A percentile compares a stretch with the other conserved stretches of the same genome.
Conservation (phyloP, 2,329 filamentous ascomycete genomes). For the Paramyrothecium sp. region DNA sequence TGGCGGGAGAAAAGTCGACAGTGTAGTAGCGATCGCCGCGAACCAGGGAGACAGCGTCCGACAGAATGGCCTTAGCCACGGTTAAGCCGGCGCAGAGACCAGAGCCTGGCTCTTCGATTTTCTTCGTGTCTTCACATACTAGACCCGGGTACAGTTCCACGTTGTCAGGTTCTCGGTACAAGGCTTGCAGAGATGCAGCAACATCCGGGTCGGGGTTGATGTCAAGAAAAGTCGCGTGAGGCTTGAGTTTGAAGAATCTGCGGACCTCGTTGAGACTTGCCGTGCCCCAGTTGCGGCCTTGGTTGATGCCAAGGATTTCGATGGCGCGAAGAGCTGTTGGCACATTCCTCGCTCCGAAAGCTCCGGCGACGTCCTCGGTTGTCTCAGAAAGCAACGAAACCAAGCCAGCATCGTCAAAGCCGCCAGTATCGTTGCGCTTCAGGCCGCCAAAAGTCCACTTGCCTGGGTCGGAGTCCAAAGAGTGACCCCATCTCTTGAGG, state of each 20-base stretch:
- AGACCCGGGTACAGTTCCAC: conserved; percentile 71
- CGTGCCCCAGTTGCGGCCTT: conserved; percentile 56
- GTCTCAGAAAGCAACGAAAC: conserved; percentile 50
- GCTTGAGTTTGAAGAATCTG: conserved; percentile 59
- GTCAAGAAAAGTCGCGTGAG: conserved; percentile 54
- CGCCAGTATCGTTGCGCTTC: conserved; percentile 47
- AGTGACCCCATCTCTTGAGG: conserved; percentile 30
- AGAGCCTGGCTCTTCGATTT: conserved; percentile 46
- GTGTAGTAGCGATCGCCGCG: conserved; percentile 61
- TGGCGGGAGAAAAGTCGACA: conserved; percentile 39
- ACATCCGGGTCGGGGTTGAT: conserved; percentile 59
- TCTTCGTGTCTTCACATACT: conserved; percentile 58
- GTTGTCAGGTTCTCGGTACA: conserved; percentile 63
- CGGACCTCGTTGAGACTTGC: conserved; percentile 63
- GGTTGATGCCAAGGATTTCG: conserved; percentile 59
- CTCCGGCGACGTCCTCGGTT: conserved; percentile 49
- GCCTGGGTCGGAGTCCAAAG: conserved; percentile 46
- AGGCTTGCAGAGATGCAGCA: conserved; percentile 50
- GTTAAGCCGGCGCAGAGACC: conserved; percentile 54
- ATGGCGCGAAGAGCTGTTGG: conserved; percentile 55
- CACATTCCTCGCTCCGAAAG: conserved; percentile 53
- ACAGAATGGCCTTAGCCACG: conserved; percentile 53
- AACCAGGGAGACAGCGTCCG: conserved; percentile 59
- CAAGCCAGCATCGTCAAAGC: conserved; percentile 51
- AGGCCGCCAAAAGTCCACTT: conserved; percentile 51